Base-by-base conservation (phyloP, 225 moss, liverwort and hornwort species). In the Pseudoscleropodium purum region DNA sequence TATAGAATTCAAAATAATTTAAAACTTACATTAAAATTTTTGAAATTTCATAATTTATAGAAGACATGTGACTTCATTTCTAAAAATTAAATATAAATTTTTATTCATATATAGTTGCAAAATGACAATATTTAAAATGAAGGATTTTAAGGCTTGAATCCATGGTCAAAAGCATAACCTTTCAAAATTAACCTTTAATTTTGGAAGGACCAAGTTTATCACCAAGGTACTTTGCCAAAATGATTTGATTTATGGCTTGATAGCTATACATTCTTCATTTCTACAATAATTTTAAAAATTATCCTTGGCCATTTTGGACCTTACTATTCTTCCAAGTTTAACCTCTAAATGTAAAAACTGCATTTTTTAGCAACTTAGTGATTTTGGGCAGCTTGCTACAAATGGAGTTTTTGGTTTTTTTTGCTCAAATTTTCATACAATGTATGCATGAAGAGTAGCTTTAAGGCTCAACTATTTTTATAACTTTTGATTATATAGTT, bases 121-220 rank as follows among this genome's bases (percentile, higher is more conserved):
- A 69, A 69, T 69, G 6, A 4, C 13, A 69, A 7, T 1, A 69
- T 13, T 13, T 69, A n/a, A 4, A n/a, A 0, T n/a, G 12, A 68
- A 37, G 7, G 68, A 68, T n/a, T 68, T 13, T 23, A 0, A n/a
- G 3, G n/a, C 21, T n/a, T 23, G n/a, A 69, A n/a, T 68, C 3
- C 0, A 0, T 69, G 1, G 23, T 69, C 0, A 23, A 69, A 6
- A 13, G 1, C 24, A 23, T 0, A 0, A 7, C 20, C 2, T n/a
- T n/a, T n/a, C 1, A 24, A 2, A n/a, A 7, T n/a, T n/a, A n/a
- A n/a, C 8, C 7, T 7, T 24, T 39, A 14, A 70, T 24, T 6
- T 39, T 70, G 4, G 13, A 70, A 69, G 23, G 4, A 13, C 0
- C 1, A n/a, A 7, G 23, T n/a, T 13, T n/a, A 69, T 23, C 23